phyloP scores from a whole-genome alignment of 192 early-diverging fungal genomes.

The Phycomyces nitens region DNA sequence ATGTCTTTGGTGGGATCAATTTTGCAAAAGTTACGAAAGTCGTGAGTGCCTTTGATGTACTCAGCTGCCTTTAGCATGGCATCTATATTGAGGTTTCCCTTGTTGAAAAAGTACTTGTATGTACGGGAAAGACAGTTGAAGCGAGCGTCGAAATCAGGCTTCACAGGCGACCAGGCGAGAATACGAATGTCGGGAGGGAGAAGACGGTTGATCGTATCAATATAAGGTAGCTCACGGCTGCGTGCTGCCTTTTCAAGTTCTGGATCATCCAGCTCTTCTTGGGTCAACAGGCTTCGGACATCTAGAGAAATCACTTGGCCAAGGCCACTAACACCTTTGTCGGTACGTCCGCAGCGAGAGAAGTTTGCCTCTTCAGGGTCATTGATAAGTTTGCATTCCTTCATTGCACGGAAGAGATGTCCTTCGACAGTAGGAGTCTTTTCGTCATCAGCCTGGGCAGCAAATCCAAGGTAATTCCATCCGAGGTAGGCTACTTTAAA shows the following conservation, averaged over 20 bases:
- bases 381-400: conserved; percentile 71
- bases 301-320: conserved; percentile 82
- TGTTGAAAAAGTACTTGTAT: conserved; percentile 90
- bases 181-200: conserved; percentile 87
- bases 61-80: conserved; percentile 73
- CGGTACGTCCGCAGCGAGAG: conserved; percentile 78
- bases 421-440: conserved; percentile 75
- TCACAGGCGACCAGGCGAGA: conserved; percentile 85
- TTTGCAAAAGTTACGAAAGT: conserved; percentile 96
- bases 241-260: background rate
- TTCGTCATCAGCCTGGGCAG: conserved; percentile 60
- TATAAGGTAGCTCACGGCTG: conserved; percentile 67
- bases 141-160: conserved; percentile 74
- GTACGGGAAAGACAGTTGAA: conserved; percentile 79
- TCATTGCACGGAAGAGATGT: conserved; percentile 75
- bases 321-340: conserved; percentile 89
- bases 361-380: conserved; percentile 67
- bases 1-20: conserved; percentile 85
- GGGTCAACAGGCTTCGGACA: conserved; percentile 46
- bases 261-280: background rate
- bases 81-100: conserved; percentile 63
- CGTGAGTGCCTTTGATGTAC: conserved; percentile 76
- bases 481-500: conserved; percentile 90
- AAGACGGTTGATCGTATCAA: conserved; percentile 74
- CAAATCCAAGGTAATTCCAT: conserved; percentile 84